Percentiles rank a stretch among this genome's conserved stretches.
phyloP scores from a whole-genome alignment of 345 rosid genomes.

The Euphorbia tirucalli region DNA sequence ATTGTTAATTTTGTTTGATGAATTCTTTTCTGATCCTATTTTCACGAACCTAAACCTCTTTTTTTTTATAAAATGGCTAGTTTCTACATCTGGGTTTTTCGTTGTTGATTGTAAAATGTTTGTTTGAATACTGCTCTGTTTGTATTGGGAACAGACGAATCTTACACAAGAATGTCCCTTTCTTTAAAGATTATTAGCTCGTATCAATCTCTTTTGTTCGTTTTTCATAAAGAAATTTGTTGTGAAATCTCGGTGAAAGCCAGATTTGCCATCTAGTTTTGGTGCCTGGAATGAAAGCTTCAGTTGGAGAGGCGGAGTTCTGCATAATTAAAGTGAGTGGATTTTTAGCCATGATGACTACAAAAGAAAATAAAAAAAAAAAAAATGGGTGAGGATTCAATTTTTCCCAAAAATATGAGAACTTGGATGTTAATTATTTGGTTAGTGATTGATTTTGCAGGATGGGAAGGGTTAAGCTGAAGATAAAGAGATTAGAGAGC shows the following conservation, averaged over 20 bases:
- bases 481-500: slow-evolving; percentile 81
- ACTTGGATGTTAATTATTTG: background rate
- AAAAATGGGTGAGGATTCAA: background rate
- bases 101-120: background rate
- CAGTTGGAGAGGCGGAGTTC: slow-evolving; percentile 23
- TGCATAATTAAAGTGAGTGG: slow-evolving; percentile 30
- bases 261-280: slow-evolving; percentile 20
- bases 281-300: slow-evolving; percentile 36
- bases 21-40: background rate
- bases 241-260: slow-evolving; percentile 16
- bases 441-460: slow-evolving; percentile 24
- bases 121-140: slow-evolving; percentile 15
- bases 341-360: background rate
- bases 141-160: slow-evolving; percentile 7
- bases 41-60: background rate
- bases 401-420: background rate
- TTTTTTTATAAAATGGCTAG: slow-evolving; percentile 1
- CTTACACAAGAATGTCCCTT: slow-evolving; percentile 1
- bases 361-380: too few relatives aligned
- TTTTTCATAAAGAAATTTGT: slow-evolving; percentile 6
- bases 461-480: slow-evolving; percentile 92
- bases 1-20: background rate
- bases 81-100: slow-evolving; percentile 10
- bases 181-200: background rate
- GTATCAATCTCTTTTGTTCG: background rate